These are phyloP conservation scores for Aspergillus japonicus DNA, from an alignment of 2,329 filamentous ascomycete species.

Conservation along the genomic window DNA sequence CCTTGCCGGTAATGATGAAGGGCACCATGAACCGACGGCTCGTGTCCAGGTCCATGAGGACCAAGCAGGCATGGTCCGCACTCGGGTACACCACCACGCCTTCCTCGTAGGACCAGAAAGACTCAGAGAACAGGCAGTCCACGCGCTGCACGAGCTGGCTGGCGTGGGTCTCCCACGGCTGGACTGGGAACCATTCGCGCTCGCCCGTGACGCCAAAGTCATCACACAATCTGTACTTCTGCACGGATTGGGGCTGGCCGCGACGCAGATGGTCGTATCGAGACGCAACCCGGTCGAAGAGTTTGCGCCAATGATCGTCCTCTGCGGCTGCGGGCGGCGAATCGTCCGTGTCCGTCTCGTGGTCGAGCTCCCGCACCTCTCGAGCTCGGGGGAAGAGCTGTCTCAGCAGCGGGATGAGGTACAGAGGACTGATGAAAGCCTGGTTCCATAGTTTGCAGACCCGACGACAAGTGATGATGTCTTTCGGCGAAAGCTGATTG, in stretches of 20 bases:
- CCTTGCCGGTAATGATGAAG: constrained; percentile 51
- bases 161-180: constrained; percentile 43
- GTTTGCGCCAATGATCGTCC: constrained; percentile 18
- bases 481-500: constrained; percentile 49
- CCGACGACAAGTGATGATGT: constrained; percentile 53
- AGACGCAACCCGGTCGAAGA: constrained; percentile 53
- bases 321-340: constrained; percentile 3
- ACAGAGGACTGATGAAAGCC: constrained; percentile 51
- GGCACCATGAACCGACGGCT: constrained; percentile 48
- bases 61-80: constrained; percentile 33
- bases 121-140: constrained; percentile 37
- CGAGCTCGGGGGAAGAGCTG: constrained; percentile 54
- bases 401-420: constrained; percentile 51
- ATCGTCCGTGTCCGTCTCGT: neutral
- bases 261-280: constrained; percentile 56
- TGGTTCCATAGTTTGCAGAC: constrained; percentile 52
- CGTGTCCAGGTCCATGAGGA: constrained; percentile 53
- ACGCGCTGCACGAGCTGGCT: constrained; percentile 34
- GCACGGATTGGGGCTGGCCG: constrained; percentile 49
- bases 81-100: constrained; percentile 57
- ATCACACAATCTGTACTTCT: constrained; percentile 47
- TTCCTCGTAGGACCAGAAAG: constrained; percentile 58
- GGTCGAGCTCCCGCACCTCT: constrained; percentile 49
- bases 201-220: constrained; percentile 36
- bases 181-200: constrained; percentile 42